phyloP scores from a whole-genome alignment of 306 rosid genomes.

The Mimosa pudica region DNA sequence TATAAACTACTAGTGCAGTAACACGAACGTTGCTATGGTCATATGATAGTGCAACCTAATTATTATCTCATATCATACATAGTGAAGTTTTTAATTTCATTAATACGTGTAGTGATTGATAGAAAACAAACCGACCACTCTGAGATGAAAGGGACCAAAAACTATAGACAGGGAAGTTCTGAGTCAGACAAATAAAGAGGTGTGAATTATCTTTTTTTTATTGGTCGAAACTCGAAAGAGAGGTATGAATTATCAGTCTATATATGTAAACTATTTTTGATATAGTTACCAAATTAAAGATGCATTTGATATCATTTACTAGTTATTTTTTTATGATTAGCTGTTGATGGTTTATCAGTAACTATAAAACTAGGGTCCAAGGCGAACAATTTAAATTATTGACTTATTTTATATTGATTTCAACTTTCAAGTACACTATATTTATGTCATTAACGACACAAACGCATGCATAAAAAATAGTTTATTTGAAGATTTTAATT shows the following conservation, averaged over 20 bases:
- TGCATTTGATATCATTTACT: background rate
- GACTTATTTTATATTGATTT: background rate
- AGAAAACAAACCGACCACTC: background rate
- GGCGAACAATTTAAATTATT: background rate
- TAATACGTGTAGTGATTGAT: background rate
- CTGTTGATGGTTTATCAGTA: background rate
- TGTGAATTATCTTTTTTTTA: too few relatives aligned
- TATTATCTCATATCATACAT: background rate
- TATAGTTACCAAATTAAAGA: background rate
- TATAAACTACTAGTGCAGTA: too few relatives aligned
- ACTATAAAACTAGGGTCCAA: background rate
- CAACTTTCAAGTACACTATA: background rate
- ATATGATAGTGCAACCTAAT: background rate
- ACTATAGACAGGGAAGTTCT: background rate
- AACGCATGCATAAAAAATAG: background rate
- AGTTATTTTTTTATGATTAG: background rate
- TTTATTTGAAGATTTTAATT: background rate
- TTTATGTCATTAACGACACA: background rate
- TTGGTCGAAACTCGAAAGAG: too few relatives aligned
- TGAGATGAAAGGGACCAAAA: background rate
- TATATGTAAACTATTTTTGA: background rate
- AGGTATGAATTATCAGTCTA: background rate
- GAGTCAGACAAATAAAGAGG: background rate
- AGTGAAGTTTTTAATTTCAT: background rate
- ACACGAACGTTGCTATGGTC: background rate